These are phyloP conservation scores for Trichoderma semiorbis DNA, from an alignment of 2,329 filamentous ascomycete genomes.

Conservation along the genomic window DNA sequence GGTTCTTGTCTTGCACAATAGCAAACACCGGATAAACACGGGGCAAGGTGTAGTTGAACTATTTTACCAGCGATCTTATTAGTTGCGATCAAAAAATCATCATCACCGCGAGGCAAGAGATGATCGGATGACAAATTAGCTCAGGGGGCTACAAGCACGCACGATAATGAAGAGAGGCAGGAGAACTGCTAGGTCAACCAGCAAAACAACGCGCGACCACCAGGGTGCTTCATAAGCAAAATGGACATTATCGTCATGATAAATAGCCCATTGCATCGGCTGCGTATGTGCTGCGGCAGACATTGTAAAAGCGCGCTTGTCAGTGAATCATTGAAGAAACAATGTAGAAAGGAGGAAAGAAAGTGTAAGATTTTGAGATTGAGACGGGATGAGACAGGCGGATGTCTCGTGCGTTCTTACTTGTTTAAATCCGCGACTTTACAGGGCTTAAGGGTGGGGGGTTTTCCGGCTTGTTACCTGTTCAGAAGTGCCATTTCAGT, in stretches of 20 bases:
- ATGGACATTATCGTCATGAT: neutral
- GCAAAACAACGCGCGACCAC: slow-evolving; percentile 38
- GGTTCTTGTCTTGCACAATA: slow-evolving; percentile 56
- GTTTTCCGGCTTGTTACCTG: neutral
- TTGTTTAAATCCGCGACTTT: neutral
- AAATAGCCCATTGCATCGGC: slow-evolving; percentile 7
- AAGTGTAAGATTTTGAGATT: neutral
- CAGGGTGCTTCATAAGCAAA: neutral
- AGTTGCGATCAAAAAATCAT: neutral
- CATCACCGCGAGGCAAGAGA: neutral
- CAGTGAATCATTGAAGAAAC: neutral
- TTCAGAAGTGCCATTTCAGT: neutral
- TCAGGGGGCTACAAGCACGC: slow-evolving; percentile 23
- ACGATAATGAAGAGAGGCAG: slow-evolving; percentile 44
- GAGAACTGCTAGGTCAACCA: slow-evolving; percentile 44
- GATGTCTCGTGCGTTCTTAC: neutral
- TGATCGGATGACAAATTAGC: neutral
- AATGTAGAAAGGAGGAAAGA: neutral
- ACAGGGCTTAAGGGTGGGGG: neutral
- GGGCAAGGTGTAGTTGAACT: slow-evolving; percentile 51
- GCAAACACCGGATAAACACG: slow-evolving; percentile 52
- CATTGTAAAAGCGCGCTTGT: neutral
- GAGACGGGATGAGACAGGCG: neutral
- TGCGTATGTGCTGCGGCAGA: neutral
- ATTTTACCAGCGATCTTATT: neutral